phyloP scores from a whole-genome alignment of 768 basidiomycete genomes.

The Boletus vermiculosoides region DNA sequence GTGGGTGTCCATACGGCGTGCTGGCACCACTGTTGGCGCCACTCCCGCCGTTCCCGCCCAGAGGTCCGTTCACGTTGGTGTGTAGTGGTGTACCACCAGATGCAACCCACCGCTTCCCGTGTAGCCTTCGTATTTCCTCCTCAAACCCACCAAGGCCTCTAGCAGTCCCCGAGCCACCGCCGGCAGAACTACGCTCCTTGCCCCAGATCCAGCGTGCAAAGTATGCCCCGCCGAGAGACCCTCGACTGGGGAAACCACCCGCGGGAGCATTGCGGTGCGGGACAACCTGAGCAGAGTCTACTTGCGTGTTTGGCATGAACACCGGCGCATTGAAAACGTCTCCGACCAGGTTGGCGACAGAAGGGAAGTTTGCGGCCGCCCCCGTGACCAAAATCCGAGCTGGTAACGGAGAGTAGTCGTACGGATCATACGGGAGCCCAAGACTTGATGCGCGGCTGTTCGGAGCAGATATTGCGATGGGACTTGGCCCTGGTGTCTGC shows the following conservation, averaged over 20 bases:
- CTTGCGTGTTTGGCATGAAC: conserved; percentile 69
- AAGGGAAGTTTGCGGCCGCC: conserved; percentile 82
- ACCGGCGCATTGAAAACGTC: conserved; percentile 84
- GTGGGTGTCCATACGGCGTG: conserved; percentile 59
- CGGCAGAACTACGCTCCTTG: conserved; percentile 45
- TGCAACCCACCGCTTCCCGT: conserved; percentile 73
- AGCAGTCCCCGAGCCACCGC: conserved; percentile 30
- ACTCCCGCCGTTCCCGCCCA: conserved; percentile 37
- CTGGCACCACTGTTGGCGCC: conserved; percentile 66
- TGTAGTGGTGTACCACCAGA: conserved; percentile 57
- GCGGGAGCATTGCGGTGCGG: conserved; percentile 74
- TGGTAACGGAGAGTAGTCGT: conserved; percentile 67
- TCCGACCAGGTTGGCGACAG: conserved; percentile 73
- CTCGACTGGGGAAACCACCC: conserved; percentile 64
- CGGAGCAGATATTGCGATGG: conserved; percentile 15
- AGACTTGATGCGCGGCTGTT: conserved; percentile 40
- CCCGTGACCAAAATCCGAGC: conserved; percentile 68
- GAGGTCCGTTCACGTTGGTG: conserved; percentile 54
- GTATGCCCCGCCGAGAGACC: conserved; percentile 72
- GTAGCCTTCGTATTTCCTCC: conserved; percentile 71
- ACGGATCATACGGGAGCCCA: conserved; percentile 76
- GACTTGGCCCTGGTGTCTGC: conserved; percentile 31
- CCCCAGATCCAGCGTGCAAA: conserved; percentile 87
- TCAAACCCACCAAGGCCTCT: conserved; percentile 63
- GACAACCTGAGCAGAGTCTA: conserved; percentile 71